Conservation (phyloP, 2,329 filamentous ascomycete species). For the Achaetomium macrosporum region DNA sequence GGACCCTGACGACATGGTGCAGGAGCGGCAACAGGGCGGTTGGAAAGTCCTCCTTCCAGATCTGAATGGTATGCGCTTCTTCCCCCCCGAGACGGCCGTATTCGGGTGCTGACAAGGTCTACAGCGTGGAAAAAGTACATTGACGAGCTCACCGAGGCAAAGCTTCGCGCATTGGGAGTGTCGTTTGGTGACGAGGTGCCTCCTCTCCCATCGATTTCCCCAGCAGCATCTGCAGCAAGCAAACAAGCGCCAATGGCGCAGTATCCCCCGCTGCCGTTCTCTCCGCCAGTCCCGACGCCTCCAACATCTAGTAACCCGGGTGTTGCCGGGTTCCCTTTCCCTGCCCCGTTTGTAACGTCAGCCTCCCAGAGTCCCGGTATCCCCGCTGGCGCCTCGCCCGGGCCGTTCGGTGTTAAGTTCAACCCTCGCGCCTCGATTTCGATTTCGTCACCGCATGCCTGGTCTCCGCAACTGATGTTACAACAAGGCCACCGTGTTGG, state of each 20-base stretch:
- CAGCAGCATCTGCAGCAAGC: constrained; percentile 56
- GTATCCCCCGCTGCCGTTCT: constrained; percentile 72
- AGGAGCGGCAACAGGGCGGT: constrained; percentile 47
- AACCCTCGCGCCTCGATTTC: constrained; percentile 69
- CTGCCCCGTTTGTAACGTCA: constrained; percentile 54
- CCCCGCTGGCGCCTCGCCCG: constrained; percentile 64
- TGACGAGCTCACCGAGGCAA: constrained; percentile 78
- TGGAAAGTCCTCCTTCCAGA: constrained; percentile 65
- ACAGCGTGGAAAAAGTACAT: constrained; percentile 71
- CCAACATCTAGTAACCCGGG: constrained; percentile 68
- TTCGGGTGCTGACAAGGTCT: constrained; percentile 17
- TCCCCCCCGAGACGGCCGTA: neutral
- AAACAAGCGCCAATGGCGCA: constrained; percentile 63
- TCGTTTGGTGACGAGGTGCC: constrained; percentile 71
- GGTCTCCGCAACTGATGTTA: constrained; percentile 52
- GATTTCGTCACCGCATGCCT: constrained; percentile 55
- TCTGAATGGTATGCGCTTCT: constrained; percentile 46
- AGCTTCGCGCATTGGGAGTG: constrained; percentile 85
- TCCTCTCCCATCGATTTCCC: constrained; percentile 57
- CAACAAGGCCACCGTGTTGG: constrained; percentile 49
- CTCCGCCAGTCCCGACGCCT: constrained; percentile 73
- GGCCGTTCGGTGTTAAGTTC: constrained; percentile 60
- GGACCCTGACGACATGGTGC: constrained; percentile 49
- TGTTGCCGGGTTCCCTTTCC: constrained; percentile 52
- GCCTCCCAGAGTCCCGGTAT: constrained; percentile 58